Base-by-base conservation (phyloP, 495 filamentous ascomycete genomes). In the Wilcoxina mikolae region DNA sequence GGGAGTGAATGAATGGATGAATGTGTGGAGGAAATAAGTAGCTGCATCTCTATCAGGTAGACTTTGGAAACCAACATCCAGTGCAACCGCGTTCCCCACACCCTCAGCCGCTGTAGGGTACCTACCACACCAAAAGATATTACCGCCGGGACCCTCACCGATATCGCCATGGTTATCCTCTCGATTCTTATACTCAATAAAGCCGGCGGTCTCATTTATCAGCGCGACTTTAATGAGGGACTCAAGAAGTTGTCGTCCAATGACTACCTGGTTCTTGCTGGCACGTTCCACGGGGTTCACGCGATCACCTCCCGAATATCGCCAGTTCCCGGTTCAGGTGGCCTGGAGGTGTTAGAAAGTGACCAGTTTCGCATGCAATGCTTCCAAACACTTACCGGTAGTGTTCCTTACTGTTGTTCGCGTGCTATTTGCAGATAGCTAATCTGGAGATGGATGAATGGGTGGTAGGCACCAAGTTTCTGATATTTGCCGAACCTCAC, bases 111-210 rank as follows among this genome's bases (percentile, higher is more conserved):
- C n/a, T n/a, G n/a, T n/a, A n/a, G n/a, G n/a, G n/a, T n/a, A n/a
- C n/a, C n/a, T n/a, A n/a, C n/a, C n/a, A n/a, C n/a, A n/a, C n/a
- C n/a, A n/a, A n/a, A n/a, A n/a, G n/a, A n/a, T n/a, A n/a, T n/a
- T n/a, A n/a, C n/a, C n/a, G n/a, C n/a, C n/a, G n/a, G n/a, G n/a
- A n/a, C n/a, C n/a, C n/a, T n/a, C n/a, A n/a, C n/a, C n/a, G n/a
- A n/a, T n/a, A n/a, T n/a, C 24, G 23, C 17, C 38, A 58, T 89
- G 91, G 82, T 86, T 53, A 83, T 98, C 65, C 87, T 90, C 71
- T 81, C 86, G 49, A 80, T 98, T 54, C 84, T 96, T 58, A 85
- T 98, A 60, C 94, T 98, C 72, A 95, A 95, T 74, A 96, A 96
- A 74, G 88, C 91, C 47, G 91, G 91, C 39, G 91, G 91, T 56